Evolutionary conservation across 2,329 filamentous ascomycete species (phyloP), one percentile per base, ranked within the genome.

Genomic region (Sclerotiophoma versabilis): DNA sequence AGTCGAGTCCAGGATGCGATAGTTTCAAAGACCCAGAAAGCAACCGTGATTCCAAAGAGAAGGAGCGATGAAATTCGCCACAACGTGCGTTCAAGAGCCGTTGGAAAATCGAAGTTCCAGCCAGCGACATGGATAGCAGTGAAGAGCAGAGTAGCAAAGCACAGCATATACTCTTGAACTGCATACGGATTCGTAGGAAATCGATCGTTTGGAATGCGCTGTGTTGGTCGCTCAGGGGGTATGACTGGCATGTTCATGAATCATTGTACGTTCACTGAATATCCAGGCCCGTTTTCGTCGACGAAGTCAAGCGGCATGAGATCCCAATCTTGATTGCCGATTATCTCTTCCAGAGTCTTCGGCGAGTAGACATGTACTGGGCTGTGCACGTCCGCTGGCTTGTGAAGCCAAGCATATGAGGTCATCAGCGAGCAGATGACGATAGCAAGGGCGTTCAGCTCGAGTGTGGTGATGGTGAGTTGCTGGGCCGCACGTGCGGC

Each of bases 231-330:
- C 27, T 61, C 46, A 10, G 52, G 12, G 0, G 54, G 57, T 15
- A 57, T 60, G 14, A 62, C 58, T 0, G 58, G 58, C 54, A 62
- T 58, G 17, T 53, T 58, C 52, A 65, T 61, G 50, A 61, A 60
- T 0, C 57, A 52, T 33, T 62, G 59, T 3, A 64, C 57, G 33
- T 64, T 64, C 0, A 64, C 58, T 2, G 59, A 62, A 27, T 59
- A 64, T 3, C 30, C 58, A 23, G 58, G 63, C 1, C 54, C 49
- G 19, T 59, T 54, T 12, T 51, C 39, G 17, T 57, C 53, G 14
- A 54, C 38, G 12, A 44, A 42, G 30, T 57, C 53, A 1, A 51
- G 42, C 1, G 57, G 56, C 6, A 52, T 56, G 1, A 71, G 67
- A 6, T 59, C 57, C 52, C 52, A 56, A 4, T 49, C 44, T 11